A percentile compares a stretch with the other conserved stretches of the same genome.
Conservation (phyloP, 2,329 filamentous ascomycete species). For the Aspergillus puulaauensis region DNA sequence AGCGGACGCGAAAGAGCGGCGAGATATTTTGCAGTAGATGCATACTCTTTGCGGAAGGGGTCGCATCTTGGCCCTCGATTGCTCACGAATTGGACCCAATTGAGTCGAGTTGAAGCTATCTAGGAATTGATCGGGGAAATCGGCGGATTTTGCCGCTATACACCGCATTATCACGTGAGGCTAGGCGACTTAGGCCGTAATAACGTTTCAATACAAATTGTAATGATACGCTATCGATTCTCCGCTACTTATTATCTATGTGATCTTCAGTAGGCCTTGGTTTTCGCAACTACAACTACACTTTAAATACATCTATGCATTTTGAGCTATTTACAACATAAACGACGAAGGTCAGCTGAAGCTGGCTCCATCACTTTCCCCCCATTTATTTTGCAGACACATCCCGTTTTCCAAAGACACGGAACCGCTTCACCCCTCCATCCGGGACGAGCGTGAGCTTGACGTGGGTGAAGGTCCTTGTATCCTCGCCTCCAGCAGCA, state of each 20-base stretch:
- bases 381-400: neutral
- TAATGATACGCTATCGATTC: neutral
- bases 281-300: too few species aligned
- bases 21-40: conserved; percentile 32
- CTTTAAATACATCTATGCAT: too few species aligned
- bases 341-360: neutral
- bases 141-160: neutral
- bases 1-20: conserved; percentile 10
- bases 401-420: conserved; percentile 64
- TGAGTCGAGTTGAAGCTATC: conserved; percentile 4
- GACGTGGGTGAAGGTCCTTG: conserved; percentile 71
- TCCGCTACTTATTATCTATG: neutral
- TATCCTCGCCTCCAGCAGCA: conserved; percentile 66
- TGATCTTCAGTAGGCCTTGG: too few species aligned
- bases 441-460: conserved; percentile 94
- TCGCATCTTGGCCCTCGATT: neutral
- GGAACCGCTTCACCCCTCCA: conserved; percentile 84
- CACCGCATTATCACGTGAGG: neutral
- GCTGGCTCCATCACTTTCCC: neutral
- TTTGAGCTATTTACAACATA: too few species aligned
- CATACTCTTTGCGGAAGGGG: conserved; percentile 25
- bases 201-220: neutral
- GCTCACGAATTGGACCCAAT: neutral
- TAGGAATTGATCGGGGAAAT: neutral
- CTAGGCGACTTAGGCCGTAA: neutral